Percentiles rank a stretch among this genome's conserved stretches.
Conservation (phyloP, 306 rosid genomes). For the Vigna nakashimae region DNA sequence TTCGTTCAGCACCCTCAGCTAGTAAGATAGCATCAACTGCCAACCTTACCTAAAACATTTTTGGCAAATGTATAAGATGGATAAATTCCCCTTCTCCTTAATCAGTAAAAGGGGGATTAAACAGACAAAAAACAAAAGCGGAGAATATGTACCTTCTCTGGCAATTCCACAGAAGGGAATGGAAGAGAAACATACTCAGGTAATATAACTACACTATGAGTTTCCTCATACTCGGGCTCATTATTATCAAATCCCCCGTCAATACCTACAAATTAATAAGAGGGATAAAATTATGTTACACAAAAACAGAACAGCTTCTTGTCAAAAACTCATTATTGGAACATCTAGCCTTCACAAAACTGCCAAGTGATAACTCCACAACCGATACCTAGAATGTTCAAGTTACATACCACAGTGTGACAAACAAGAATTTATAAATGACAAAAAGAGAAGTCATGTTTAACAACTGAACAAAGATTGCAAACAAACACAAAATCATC, state of each 20-base stretch:
- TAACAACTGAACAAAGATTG: constrained; percentile 14
- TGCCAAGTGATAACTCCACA: constrained; percentile 21
- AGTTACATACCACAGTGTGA: neutral
- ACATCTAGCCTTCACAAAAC: neutral
- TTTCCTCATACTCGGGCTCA: constrained; percentile 79
- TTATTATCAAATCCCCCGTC: constrained; percentile 94
- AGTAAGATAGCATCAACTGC: constrained; percentile 83
- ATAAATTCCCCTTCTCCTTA: neutral
- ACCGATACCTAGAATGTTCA: constrained; percentile 18
- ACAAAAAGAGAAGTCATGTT: constrained; percentile 24
- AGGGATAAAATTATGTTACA: constrained; percentile 22
- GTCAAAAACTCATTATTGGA: neutral
- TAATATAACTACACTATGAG: constrained; percentile 67
- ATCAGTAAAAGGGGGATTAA: neutral
- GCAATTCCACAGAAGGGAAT: constrained; percentile 95
- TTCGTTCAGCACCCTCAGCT: constrained; percentile 88
- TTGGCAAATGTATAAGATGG: neutral
- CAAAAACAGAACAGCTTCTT: constrained; percentile 18
- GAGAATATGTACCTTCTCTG: constrained; percentile 79
- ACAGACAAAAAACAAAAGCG: neutral
- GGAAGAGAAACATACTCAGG: constrained; percentile 85
- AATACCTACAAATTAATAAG: constrained; percentile 62
- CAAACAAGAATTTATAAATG: neutral
- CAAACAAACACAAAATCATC: neutral
- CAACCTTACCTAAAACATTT: constrained; percentile 78